Evolutionary conservation across 345 rosid genomes (phyloP), one percentile per base, ranked within the genome.

Genomic region (Xanthoceras sorbifolium): DNA sequence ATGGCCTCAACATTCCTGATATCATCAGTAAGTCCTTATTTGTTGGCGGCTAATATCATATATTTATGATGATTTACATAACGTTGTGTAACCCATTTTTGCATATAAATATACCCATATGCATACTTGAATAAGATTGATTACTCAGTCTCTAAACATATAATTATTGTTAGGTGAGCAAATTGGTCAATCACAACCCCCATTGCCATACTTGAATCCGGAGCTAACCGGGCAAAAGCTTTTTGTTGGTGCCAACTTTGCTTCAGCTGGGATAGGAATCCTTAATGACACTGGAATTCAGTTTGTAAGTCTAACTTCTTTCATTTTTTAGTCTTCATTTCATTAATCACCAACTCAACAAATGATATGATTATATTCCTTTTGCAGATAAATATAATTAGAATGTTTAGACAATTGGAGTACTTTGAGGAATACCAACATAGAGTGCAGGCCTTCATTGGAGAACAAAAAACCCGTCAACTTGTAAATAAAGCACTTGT

Each of bases 201-300:
- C 89, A 23, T 76, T 90, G 84, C 97, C 98, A 18, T 88, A 88
- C 76, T 80, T 94, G 82, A 92, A 86, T 74, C 97, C 94, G 14
- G 83, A 80, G 40, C 87, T 94, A 28, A 85, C 75, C 0, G 93
- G 93, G 12, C 80, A 73, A 42, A 90, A 68, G 79, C 84, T 92
- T 40, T 84, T 92, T 12, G 31, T 81, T 17, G 97, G 98, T 48
- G 96, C 97, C 36, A 94, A 92, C 82, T 94, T 92, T 74, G 98
- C 98, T 32, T 92, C 98, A 26, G 98, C 97, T 4, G 94, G 98
- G 8, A 87, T 92, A 9, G 97, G 94, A 38, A 79, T 90, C 68
- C 88, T 89, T 22, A 87, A 89, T 64, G 91, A 89, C 79, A 87
- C 91, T 8, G 93, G 91, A 18, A 28, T 76, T 64, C 90, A 90